Evolutionary conservation across 2,329 filamentous ascomycete species (phyloP).

Genomic region (Biscogniauxia marginata): DNA sequence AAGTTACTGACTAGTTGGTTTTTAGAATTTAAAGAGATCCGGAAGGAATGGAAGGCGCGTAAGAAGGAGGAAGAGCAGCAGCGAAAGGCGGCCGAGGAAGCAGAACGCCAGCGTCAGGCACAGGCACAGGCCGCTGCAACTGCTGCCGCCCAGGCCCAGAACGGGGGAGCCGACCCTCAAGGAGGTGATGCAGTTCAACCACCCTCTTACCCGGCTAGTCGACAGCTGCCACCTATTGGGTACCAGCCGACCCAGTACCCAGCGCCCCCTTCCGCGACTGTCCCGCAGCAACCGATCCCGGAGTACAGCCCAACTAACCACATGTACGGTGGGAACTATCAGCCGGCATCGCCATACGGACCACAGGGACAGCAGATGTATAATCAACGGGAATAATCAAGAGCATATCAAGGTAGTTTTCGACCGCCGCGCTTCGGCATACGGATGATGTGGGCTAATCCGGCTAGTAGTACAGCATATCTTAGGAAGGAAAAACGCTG

Average conservation of each 20-base stretch:
- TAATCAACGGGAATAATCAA: conserved; percentile 53
- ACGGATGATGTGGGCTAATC: neutral
- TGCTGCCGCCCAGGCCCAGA: conserved; percentile 54
- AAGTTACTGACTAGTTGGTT: conserved; percentile 31
- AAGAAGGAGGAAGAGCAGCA: conserved; percentile 97
- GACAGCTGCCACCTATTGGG: conserved; percentile 71
- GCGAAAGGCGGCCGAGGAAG: conserved; percentile 87
- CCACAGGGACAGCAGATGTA: conserved; percentile 62
- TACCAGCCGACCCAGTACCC: conserved; percentile 70
- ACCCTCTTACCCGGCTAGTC: conserved; percentile 57
- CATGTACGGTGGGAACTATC: conserved; percentile 56
- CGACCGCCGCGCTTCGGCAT: neutral
- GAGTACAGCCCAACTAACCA: conserved; percentile 52
- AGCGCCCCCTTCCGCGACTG: conserved; percentile 54
- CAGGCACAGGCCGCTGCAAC: conserved; percentile 41
- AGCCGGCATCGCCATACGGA: conserved; percentile 46
- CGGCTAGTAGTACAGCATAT: neutral
- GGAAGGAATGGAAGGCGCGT: conserved; percentile 98
- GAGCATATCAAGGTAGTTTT: neutral
- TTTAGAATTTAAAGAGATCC: conserved; percentile 96
- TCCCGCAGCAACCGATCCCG: conserved; percentile 48
- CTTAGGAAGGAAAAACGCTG: conserved; percentile 4
- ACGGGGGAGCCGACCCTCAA: conserved; percentile 48
- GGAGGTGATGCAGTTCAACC: conserved; percentile 52
- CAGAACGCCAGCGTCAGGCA: conserved; percentile 62